phyloP scores from a whole-genome alignment of 1,284 basidiomycete genomes.

The Moesziomyces parantarcticus region DNA sequence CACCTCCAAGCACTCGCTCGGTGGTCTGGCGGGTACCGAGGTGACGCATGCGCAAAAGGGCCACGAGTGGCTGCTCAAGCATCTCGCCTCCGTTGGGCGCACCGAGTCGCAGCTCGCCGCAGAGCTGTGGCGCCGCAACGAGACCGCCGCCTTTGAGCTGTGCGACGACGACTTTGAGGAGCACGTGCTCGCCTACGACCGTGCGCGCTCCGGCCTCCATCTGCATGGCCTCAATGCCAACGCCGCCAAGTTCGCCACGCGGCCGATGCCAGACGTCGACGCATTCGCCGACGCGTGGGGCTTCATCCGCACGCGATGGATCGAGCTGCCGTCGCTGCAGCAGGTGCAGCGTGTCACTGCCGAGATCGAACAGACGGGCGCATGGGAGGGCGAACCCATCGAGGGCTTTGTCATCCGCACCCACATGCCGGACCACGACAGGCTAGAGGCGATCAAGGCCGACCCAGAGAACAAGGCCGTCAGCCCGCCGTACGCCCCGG shows the following conservation, averaged over 20 bases:
- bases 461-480: conserved; percentile 10
- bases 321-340: conserved; percentile 74
- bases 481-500: conserved; percentile 69
- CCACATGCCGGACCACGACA: conserved; percentile 47
- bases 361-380: conserved; percentile 75
- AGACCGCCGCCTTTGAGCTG: conserved; percentile 84
- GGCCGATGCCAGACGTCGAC: conserved; percentile 73
- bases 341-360: conserved; percentile 81
- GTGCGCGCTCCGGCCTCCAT: conserved; percentile 87
- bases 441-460: conserved; percentile 65
- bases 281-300: conserved; percentile 88
- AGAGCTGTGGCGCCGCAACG: conserved; percentile 82
- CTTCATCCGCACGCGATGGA: conserved; percentile 82
- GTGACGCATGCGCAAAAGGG: conserved; percentile 80
- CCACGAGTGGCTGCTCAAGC: conserved; percentile 82
- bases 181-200: conserved; percentile 87
- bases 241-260: conserved; percentile 78
- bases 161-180: conserved; percentile 99
- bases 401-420: conserved; percentile 92
- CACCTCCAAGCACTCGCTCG: conserved; percentile 82
- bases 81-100: conserved; percentile 76
- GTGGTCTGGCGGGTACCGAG: conserved; percentile 34
- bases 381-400: conserved; percentile 85
- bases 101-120: conserved; percentile 80
- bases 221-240: conserved; percentile 84